Conservation (phyloP, 129 eudicot genomes). For the Helichrysum umbraculigerum region DNA sequence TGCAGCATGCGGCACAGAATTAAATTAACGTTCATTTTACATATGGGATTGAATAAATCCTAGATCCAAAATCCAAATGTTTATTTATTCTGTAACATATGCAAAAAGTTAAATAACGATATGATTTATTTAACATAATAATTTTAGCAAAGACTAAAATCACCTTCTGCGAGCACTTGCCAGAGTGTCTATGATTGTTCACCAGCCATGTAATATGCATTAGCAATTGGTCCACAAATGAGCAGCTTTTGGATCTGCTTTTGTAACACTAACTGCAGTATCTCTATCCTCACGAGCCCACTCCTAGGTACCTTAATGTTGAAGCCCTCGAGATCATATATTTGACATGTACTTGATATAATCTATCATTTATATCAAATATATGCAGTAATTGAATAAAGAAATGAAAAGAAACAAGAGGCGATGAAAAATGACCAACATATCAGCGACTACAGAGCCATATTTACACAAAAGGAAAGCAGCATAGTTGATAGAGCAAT, state of each 20-base stretch:
- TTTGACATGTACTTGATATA: too few relatives aligned
- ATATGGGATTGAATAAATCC: too few relatives aligned
- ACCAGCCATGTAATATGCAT: constrained; percentile 74
- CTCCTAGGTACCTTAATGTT: constrained; percentile 70
- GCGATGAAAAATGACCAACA: constrained; percentile 16
- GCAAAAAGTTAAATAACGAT: too few relatives aligned
- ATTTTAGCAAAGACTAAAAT: too few relatives aligned
- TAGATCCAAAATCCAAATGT: too few relatives aligned
- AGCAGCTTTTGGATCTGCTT: constrained; percentile 72
- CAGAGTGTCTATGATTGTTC: constrained; percentile 61
- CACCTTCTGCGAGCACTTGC: constrained; percentile 72
- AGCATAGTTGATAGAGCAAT: constrained; percentile 74
- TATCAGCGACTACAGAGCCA: constrained; percentile 88
- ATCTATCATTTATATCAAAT: neutral
- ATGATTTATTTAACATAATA: too few relatives aligned
- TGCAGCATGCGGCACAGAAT: constrained; percentile 44
- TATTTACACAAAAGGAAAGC: constrained; percentile 76
- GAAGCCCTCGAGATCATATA: too few relatives aligned
- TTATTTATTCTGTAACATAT: too few relatives aligned
- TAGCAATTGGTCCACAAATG: too few relatives aligned
- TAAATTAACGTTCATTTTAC: too few relatives aligned
- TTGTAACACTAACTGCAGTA: constrained; percentile 58
- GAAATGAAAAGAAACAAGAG: neutral
- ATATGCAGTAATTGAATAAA: neutral
- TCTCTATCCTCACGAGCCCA: constrained; percentile 61